Evolutionary conservation across 257 asterid species (phyloP), one percentile per base, ranked within the genome.

Genomic region (Capsicum baccatum): DNA sequence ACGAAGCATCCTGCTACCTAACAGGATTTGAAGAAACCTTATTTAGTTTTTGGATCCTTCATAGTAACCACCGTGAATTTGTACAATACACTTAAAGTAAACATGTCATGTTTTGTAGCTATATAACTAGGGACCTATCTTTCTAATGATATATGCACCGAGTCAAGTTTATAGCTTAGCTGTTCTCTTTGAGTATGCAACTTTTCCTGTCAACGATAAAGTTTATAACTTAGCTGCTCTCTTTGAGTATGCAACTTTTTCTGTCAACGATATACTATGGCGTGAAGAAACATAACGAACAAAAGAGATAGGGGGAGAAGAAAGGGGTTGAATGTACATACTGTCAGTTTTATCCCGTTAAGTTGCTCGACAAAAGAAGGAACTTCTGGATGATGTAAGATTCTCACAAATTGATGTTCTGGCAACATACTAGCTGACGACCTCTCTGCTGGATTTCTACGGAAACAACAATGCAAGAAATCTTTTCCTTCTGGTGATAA

Each of bases 401-500:
- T 85, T 73, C 82, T 89, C 59, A 95, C 89, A 86, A 95, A 95
- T 13, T 89, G 93, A 89, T 95, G 98, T 54, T 92, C 92, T 48
- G 94, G 87, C 83, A 95, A 89, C 91, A 64, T 85, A 81, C 84
- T 85, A 55, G 98, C 97, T 17, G 98, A 83, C 42, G 98, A 92
- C 89, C 98, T 90, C 81, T 92, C 97, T 10, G 94, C 95, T 58
- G 98, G 98, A 87, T 95, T 94, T 83, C 98, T 88, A 0, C 86
- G 86, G 73, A 95, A 95, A 90, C 98, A 95, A 81, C 91, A 68
- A 9, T 67, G 83, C 85, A 95, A 85, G 88, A 95, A 95, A 85
- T 93, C 98, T 85, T 91, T 90, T 68, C 97, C 98, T 58, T 93
- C 97, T 56, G 91, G 90, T 15, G 98, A 95, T 86, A 94, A 86